A percentile compares a stretch with the other conserved stretches of the same genome.
Conservation (phyloP, 164 flowering plant genomes). For the Dillenia turbinata region DNA sequence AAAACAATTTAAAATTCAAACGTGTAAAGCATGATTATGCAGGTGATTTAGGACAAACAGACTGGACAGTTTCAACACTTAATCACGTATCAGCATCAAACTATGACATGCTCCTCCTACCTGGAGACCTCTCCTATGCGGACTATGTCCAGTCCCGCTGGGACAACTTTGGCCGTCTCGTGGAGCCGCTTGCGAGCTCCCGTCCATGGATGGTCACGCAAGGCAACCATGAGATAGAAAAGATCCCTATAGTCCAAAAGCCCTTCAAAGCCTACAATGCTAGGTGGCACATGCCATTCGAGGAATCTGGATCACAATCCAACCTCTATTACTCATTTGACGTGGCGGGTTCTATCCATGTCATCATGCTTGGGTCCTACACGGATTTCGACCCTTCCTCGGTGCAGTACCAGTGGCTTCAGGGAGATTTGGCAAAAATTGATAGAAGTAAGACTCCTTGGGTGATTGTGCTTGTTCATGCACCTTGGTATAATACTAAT, state of each 20-base stretch:
- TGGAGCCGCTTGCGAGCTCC: slow-evolving; percentile 74
- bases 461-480: slow-evolving; percentile 60
- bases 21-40: background rate
- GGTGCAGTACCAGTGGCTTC: slow-evolving; percentile 63
- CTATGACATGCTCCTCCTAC: slow-evolving; percentile 66
- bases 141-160: slow-evolving; percentile 51
- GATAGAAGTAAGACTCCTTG: slow-evolving; percentile 63
- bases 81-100: slow-evolving; percentile 46
- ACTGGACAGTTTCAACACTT: slow-evolving; percentile 73
- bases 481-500: slow-evolving; percentile 87
- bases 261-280: slow-evolving; percentile 72
- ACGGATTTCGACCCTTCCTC: slow-evolving; percentile 51
- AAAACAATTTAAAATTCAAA: too few relatives aligned
- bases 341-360: slow-evolving; percentile 52
- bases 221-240: slow-evolving; percentile 87
- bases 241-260: slow-evolving; percentile 30
- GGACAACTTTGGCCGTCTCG: slow-evolving; percentile 80
- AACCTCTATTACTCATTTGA: slow-evolving; percentile 89
- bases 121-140: slow-evolving; percentile 85
- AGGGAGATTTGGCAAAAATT: slow-evolving; percentile 51
- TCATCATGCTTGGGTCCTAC: slow-evolving; percentile 82
- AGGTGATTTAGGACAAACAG: slow-evolving; percentile 91
- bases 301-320: slow-evolving; percentile 61
- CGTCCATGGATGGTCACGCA: slow-evolving; percentile 93
- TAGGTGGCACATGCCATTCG: slow-evolving; percentile 80